These are phyloP conservation scores for Erodium moschatum DNA, from an alignment of 441 rosid genomes.

Conservation along the genomic window DNA sequence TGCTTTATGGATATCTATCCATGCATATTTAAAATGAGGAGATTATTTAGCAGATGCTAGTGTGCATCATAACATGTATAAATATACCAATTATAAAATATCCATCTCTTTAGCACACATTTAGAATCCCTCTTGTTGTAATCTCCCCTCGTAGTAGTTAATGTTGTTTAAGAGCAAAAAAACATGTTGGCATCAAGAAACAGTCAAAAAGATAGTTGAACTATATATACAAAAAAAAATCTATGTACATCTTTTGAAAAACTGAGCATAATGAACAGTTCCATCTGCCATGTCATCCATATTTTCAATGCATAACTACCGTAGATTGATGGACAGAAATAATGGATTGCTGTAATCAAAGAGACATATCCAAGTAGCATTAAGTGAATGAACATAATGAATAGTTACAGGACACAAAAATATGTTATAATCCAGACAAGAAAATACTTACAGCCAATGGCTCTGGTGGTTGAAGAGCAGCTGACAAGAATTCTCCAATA, in stretches of 20 bases:
- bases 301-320: neutral
- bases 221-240: neutral
- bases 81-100: neutral
- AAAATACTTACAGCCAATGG: slow-evolving; percentile 67
- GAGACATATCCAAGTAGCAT: neutral
- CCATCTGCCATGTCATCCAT: neutral
- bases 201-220: neutral
- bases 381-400: neutral
- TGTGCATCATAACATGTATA: neutral
- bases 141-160: neutral
- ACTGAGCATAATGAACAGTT: neutral
- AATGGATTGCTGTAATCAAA: neutral
- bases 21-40: neutral
- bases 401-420: neutral
- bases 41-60: neutral
- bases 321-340: slow-evolving; percentile 4
- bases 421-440: neutral
- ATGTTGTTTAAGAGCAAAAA: neutral
- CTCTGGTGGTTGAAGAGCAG: slow-evolving; percentile 95
- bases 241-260: neutral
- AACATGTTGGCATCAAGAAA: neutral
- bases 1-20: neutral
- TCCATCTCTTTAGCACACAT: neutral
- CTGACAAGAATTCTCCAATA: slow-evolving; percentile 84
- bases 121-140: neutral